Percentiles rank a stretch among this genome's conserved stretches.
These are phyloP conservation scores for Mollisiaceae sp. DNA, from an alignment of 2,329 filamentous ascomycete species.

Conservation along the genomic window DNA sequence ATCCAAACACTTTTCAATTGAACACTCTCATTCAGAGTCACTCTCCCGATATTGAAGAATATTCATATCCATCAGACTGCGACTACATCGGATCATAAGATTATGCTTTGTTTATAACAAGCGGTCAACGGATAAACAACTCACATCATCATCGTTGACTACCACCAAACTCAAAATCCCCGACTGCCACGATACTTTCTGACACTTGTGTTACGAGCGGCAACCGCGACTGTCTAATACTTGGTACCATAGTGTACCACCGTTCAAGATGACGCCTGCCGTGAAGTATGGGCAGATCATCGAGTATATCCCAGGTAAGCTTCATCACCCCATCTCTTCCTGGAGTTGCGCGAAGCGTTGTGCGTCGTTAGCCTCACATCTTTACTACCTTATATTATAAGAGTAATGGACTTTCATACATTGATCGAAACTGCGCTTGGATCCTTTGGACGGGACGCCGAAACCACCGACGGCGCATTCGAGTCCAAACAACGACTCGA, in stretches of 20 bases:
- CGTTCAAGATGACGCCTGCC: conserved; percentile 49
- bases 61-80: conserved; percentile 29
- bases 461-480: conserved; percentile 20
- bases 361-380: conserved; percentile 29
- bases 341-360: conserved; percentile 23
- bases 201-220: conserved; percentile 22
- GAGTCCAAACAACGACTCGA: conserved; percentile 22
- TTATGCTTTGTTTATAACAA: conserved; percentile 34
- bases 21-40: conserved; percentile 22
- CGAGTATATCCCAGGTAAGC: conserved; percentile 91
- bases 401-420: conserved; percentile 28
- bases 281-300: conserved; percentile 81
- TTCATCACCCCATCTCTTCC: conserved; percentile 21
- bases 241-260: conserved; percentile 16
- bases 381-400: conserved; percentile 31
- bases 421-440: conserved; percentile 32
- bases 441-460: conserved; percentile 1
- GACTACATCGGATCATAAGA: conserved; percentile 18
- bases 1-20: conserved; percentile 27
- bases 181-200: conserved; percentile 23
- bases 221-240: conserved; percentile 28
- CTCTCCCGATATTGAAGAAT: conserved; percentile 24
- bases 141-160: conserved; percentile 22
- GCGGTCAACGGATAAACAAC: conserved; percentile 28
- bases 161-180: conserved; percentile 12